Base-by-base conservation (phyloP, 495 filamentous ascomycete species). In the Aspergillus saccharolyticus region DNA sequence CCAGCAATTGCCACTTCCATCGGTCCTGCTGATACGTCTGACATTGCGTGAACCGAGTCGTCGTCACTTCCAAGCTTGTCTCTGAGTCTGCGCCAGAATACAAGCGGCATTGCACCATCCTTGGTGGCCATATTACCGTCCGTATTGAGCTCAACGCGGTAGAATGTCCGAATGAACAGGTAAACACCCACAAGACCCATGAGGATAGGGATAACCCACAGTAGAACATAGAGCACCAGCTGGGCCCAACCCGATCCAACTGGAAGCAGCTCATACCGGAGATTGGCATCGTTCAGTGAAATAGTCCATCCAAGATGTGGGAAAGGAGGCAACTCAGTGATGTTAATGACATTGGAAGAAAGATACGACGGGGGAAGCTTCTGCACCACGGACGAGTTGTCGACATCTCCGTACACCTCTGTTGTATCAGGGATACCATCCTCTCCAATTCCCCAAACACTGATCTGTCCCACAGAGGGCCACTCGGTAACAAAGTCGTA, bases 401-500 rank as follows among this genome's bases (percentile, higher is more conserved):
- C 74, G n/a, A 81, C 73, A 55, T 83, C 80, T 8, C 80, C 80
- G 54, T 74, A 78, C 0, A 79, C 66, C 46, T 68, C 65, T 3
- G 78, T 74, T 20, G 69, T 66, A 54, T 83, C 80, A 2, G 79
- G 78, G 39, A 71, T 57, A 16, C 78, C 78, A 45, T 74, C 68
- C 14, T 66, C 56, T 47, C 78, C 73, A 33, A 75, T 68, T 21
- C 80, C 80, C 80, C 79, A 81, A 17, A 68, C 69, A 58, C 75
- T 81, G 48, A 81, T 57, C 54, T 76, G 74, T 24, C 78, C 75
- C 10, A 73, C 54, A 12, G 69, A 64, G 4, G 80, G 80, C 74
- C 74, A 81, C 60, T 83, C 80, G 20, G 70, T 67, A 71, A 81
- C 78, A 43, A 83, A 74, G 44, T 80, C 65, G 54, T 73, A 79